Conservation (phyloP, 1,284 basidiomycete species). For the Porogramme epimiltina region DNA sequence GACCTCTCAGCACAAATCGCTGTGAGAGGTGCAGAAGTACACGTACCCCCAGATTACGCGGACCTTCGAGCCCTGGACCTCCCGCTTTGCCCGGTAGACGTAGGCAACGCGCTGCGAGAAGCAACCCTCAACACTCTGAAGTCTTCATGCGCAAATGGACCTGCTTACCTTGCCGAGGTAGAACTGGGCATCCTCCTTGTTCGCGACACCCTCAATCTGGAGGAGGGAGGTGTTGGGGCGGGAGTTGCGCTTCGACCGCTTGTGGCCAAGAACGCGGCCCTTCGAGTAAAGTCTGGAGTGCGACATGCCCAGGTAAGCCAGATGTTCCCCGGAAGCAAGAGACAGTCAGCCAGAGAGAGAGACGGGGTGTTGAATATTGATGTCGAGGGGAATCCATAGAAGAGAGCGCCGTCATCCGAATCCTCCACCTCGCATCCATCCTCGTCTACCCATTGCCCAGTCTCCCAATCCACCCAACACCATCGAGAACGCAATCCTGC, state of each 20-base stretch:
- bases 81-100: slow-evolving; percentile 95
- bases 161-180: slow-evolving; percentile 94
- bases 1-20: not conserved
- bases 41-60: slow-evolving; percentile 96
- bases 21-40: not conserved
- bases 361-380: slow-evolving; percentile 1
- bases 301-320: slow-evolving; percentile 9
- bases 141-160: not conserved
- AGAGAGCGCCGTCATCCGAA: slow-evolving; percentile 41
- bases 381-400: slow-evolving; percentile 2
- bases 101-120: slow-evolving; percentile 85
- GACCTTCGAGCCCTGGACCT: slow-evolving; percentile 90
- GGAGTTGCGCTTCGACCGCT: slow-evolving; percentile 97
- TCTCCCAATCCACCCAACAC: slow-evolving; percentile 18
- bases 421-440: slow-evolving; percentile 37
- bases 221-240: slow-evolving; percentile 95
- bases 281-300: slow-evolving; percentile 87
- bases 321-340: slow-evolving; percentile 1
- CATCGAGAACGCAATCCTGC: slow-evolving; percentile 13
- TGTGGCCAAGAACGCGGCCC: slow-evolving; percentile 97
- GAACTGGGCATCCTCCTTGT: slow-evolving; percentile 94
- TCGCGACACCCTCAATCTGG: slow-evolving; percentile 96
- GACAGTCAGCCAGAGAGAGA: not conserved
- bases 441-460: slow-evolving; percentile 23
- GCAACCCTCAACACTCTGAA: not conserved